phyloP scores from a whole-genome alignment of 352 stramenopile species.

The Globisporangium cederbergense region DNA sequence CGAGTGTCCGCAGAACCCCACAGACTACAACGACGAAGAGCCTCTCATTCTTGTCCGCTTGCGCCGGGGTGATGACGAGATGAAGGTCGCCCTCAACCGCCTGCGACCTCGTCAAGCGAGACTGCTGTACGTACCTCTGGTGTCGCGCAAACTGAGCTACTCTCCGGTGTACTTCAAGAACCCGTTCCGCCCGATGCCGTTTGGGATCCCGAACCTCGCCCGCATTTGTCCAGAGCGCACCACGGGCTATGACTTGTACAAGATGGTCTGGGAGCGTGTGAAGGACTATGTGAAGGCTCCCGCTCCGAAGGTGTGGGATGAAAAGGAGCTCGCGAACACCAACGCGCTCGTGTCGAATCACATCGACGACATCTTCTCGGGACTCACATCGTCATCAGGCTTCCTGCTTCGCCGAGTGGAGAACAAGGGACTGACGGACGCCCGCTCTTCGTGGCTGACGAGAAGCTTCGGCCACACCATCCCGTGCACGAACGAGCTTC shows the following conservation, averaged over 20 bases:
- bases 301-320: conserved; percentile 38
- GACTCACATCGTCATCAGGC: conserved; percentile 62
- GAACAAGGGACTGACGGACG: conserved; percentile 80
- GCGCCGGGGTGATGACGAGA: conserved; percentile 64
- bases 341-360: conserved; percentile 51
- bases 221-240: conserved; percentile 80
- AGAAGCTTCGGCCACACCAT: conserved; percentile 81
- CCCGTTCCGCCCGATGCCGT: conserved; percentile 81
- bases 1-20: conserved; percentile 29
- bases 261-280: conserved; percentile 79
- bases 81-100: conserved; percentile 63
- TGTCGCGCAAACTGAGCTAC: conserved; percentile 86
- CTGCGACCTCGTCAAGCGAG: conserved; percentile 67
- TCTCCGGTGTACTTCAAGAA: conserved; percentile 89
- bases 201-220: conserved; percentile 84
- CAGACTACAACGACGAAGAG: conserved; percentile 39
- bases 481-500: conserved; percentile 63
- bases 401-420: conserved; percentile 82
- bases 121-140: conserved; percentile 73
- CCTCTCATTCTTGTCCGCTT: conserved; percentile 58
- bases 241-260: conserved; percentile 77
- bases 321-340: conserved; percentile 23
- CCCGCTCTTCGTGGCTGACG: conserved; percentile 70
- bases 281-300: conserved; percentile 68
- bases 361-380: conserved; percentile 83